Conservation (phyloP, 2,329 filamentous ascomycete genomes). For the Scytalidium lignicola region DNA sequence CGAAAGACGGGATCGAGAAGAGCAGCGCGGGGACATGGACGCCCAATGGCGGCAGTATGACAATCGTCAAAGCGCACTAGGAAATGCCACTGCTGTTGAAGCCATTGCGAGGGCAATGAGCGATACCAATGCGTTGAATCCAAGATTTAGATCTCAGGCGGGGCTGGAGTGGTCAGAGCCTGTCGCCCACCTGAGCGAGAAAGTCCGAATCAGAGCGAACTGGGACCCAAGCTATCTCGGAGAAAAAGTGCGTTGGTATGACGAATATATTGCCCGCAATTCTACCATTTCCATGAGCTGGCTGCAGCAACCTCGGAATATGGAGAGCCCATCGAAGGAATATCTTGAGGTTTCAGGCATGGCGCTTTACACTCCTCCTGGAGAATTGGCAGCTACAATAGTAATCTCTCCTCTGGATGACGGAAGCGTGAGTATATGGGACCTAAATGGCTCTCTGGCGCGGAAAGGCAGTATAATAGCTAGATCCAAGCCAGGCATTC, state of each 20-base stretch:
- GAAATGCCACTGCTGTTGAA: neutral
- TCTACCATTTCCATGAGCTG: constrained; percentile 70
- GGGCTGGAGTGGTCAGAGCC: constrained; percentile 14
- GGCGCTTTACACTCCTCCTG: constrained; percentile 57
- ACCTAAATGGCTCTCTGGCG: constrained; percentile 53
- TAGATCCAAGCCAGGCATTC: constrained; percentile 59
- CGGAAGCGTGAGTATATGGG: constrained; percentile 84
- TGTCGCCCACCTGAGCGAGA: constrained; percentile 28
- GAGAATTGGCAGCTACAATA: constrained; percentile 47
- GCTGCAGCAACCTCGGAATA: constrained; percentile 59
- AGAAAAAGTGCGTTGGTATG: constrained; percentile 78
- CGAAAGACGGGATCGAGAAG: constrained; percentile 37
- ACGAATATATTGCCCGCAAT: constrained; percentile 80
- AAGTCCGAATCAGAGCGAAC: constrained; percentile 60
- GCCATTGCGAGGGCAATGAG: neutral
- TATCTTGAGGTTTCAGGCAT: constrained; percentile 67
- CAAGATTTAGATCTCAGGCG: constrained; percentile 23
- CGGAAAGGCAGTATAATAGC: constrained; percentile 59
- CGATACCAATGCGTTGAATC: neutral
- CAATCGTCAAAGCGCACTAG: neutral
- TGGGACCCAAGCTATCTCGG: constrained; percentile 76
- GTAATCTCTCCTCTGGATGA: constrained; percentile 79
- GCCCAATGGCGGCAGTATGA: neutral
- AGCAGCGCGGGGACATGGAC: neutral
- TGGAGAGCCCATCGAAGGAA: constrained; percentile 37